These are phyloP conservation scores for Durio zibethinus DNA, from an alignment of 345 rosid genomes.

Conservation along the genomic window DNA sequence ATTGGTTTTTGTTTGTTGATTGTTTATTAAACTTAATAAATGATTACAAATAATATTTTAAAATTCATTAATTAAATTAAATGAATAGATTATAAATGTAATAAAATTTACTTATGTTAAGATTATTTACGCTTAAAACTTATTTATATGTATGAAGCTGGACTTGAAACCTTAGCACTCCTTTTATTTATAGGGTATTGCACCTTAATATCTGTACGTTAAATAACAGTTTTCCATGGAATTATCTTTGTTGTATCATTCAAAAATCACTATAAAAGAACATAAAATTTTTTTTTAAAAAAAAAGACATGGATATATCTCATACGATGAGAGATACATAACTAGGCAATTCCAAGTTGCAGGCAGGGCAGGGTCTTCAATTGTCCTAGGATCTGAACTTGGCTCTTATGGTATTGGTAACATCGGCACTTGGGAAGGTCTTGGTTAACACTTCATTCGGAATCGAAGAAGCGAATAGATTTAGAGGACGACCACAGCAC, in stretches of 20 bases:
- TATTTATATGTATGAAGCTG: not conserved
- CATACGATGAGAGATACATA: not conserved
- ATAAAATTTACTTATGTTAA: too few relatives aligned
- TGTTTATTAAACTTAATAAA: too few relatives aligned
- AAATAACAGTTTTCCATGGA: not conserved
- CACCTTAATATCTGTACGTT: not conserved
- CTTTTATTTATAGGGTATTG: not conserved
- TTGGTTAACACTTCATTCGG: slow-evolving; percentile 55
- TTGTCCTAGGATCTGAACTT: slow-evolving; percentile 34
- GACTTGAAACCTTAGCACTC: not conserved
- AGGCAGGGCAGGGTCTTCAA: not conserved
- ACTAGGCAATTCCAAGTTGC: not conserved
- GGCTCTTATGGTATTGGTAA: slow-evolving; percentile 44
- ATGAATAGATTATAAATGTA: too few relatives aligned
- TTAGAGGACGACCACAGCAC: slow-evolving; percentile 33
- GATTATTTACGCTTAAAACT: too few relatives aligned
- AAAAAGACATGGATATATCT: not conserved
- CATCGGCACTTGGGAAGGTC: slow-evolving; percentile 47
- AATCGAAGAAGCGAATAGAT: slow-evolving; percentile 51
- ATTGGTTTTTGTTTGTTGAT: too few relatives aligned
- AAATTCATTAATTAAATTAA: too few relatives aligned
- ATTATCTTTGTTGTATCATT: not conserved
- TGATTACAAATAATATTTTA: too few relatives aligned
- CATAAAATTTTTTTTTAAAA: too few relatives aligned
- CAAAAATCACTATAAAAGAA: not conserved